A percentile compares a stretch with the other conserved stretches of the same genome.
Evolutionary conservation across 2,329 filamentous ascomycete genomes (phyloP).

Genomic region (Monosporascus sp.): DNA sequence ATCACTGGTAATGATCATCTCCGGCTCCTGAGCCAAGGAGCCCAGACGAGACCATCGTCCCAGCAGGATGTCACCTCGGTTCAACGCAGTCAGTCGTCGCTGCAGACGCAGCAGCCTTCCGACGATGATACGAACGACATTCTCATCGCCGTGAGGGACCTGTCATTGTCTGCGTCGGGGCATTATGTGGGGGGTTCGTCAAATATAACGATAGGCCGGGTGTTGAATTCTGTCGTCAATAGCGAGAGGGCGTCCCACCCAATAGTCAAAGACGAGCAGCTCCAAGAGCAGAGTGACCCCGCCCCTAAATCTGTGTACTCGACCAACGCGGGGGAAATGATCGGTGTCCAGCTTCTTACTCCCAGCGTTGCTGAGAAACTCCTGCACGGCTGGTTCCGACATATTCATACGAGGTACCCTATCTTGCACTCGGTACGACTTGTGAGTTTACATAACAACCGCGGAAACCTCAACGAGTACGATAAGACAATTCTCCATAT

Average conservation of each 20-base stretch:
- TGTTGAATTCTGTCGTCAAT: conserved; percentile 24
- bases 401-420: conserved; percentile 25
- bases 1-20: conserved; percentile 16
- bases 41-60: conserved; percentile 8
- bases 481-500: conserved; percentile 22
- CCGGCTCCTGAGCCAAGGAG: conserved; percentile 8
- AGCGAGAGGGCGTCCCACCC: conserved; percentile 14
- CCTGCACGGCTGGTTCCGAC: conserved; percentile 24
- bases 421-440: conserved; percentile 18
- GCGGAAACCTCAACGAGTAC: conserved; percentile 20
- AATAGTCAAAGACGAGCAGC: conserved; percentile 10
- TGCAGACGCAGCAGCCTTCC: conserved; percentile 9
- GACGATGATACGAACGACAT: conserved; percentile 25
- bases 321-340: conserved; percentile 14
- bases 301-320: conserved; percentile 25
- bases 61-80: conserved; percentile 7
- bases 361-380: conserved; percentile 19
- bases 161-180: conserved; percentile 24
- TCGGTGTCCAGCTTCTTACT: conserved; percentile 20
- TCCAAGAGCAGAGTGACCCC: conserved; percentile 17
- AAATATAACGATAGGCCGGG: conserved; percentile 26
- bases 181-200: conserved; percentile 25
- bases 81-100: conserved; percentile 4
- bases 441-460: conserved; percentile 20
- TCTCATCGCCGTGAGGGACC: conserved; percentile 21